Conservation (phyloP, 1,284 basidiomycete genomes). For the Laetiporus sulphureus region DNA sequence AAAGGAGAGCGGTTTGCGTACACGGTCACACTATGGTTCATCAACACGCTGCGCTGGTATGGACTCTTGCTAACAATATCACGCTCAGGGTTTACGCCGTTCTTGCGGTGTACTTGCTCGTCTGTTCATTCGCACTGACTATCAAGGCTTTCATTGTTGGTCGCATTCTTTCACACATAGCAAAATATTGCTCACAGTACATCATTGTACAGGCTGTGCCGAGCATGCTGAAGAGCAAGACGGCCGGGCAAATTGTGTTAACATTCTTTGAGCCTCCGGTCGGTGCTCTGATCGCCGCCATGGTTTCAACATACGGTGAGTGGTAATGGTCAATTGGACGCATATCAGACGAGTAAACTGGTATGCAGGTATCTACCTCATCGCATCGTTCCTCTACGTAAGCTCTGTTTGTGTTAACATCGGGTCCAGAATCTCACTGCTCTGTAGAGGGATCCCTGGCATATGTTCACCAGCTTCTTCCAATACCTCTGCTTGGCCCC, state of each 20-base stretch:
- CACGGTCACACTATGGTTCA: constrained; percentile 70
- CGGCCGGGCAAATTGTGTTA: constrained; percentile 35
- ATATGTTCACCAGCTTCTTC: constrained; percentile 94
- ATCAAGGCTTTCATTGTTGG: constrained; percentile 69
- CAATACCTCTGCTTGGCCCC: constrained; percentile 90
- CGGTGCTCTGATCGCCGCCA: constrained; percentile 81
- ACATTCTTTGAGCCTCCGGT: constrained; percentile 72
- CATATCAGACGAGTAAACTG: too few species aligned
- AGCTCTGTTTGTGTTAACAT: constrained; percentile 26
- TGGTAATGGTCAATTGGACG: not conserved
- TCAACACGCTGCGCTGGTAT: too few species aligned
- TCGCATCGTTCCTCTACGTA: constrained; percentile 87
- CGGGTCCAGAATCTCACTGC: not conserved
- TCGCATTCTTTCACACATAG: constrained; percentile 1
- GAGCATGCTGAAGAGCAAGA: constrained; percentile 41
- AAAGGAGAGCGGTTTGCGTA: constrained; percentile 90
- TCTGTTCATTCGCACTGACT: constrained; percentile 84
- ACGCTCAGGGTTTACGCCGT: constrained; percentile 67
- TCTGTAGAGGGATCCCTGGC: constrained; percentile 88
- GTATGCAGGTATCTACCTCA: constrained; percentile 66
- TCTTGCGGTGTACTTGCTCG: constrained; percentile 72
- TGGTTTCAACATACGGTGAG: constrained; percentile 79
- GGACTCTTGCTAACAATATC: too few species aligned
- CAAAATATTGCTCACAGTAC: not conserved
- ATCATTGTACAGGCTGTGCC: constrained; percentile 47